Conservation (phyloP, 2,329 filamentous ascomycete genomes). For the Monilinia laxa region DNA sequence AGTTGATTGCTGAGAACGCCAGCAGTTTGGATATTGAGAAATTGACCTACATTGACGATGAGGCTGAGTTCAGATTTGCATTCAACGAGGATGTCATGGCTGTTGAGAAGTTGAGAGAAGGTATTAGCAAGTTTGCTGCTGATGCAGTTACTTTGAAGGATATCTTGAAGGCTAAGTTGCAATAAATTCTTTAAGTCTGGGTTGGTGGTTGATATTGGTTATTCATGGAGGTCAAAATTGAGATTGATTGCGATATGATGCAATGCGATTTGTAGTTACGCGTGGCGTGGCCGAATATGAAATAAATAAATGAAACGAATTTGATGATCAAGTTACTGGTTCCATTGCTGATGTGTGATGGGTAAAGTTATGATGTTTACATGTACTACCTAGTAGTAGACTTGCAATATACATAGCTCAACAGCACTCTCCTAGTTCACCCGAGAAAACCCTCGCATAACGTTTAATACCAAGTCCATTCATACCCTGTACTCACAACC, state of each 20-base stretch:
- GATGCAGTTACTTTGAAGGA: conserved; percentile 93
- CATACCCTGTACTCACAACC: too few relatives aligned
- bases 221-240: conserved; percentile 15
- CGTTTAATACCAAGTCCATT: too few relatives aligned
- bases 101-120: conserved; percentile 97
- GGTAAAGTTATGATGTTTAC: too few relatives aligned
- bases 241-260: not conserved
- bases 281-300: not conserved
- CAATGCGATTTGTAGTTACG: conserved; percentile 5
- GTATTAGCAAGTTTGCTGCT: conserved; percentile 98
- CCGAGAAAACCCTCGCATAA: too few relatives aligned
- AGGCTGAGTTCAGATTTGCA: conserved; percentile 92
- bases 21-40: conserved; percentile 73
- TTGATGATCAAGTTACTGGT: not conserved
- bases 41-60: conserved; percentile 87
- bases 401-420: too few relatives aligned
- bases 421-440: too few relatives aligned
- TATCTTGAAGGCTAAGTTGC: conserved; percentile 84
- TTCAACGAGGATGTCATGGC: conserved; percentile 99
- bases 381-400: too few relatives aligned
- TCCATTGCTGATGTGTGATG: not conserved
- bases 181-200: conserved; percentile 19
- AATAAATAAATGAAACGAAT: conserved; percentile 14
- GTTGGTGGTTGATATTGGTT: not conserved
- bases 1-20: conserved; percentile 75